A percentile compares a stretch with the other conserved stretches of the same genome.
Conservation (phyloP, 345 rosid species). For the Hibiscus trionum region DNA sequence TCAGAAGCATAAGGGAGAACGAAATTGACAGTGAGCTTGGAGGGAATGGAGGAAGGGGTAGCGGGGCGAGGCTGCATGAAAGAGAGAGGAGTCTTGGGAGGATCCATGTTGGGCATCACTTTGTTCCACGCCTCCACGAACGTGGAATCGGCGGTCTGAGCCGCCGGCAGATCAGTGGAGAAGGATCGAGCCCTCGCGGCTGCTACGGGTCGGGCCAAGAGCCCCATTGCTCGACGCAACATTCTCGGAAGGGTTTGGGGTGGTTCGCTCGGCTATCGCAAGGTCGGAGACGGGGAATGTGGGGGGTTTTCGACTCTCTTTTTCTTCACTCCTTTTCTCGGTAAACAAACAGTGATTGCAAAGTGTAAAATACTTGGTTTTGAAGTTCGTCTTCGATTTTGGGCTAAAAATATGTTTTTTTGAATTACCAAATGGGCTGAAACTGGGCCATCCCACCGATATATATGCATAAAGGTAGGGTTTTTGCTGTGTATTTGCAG, state of each 20-base stretch:
- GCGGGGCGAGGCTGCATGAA: conserved; percentile 36
- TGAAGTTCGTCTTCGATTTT: too few species aligned
- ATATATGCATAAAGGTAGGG: background rate
- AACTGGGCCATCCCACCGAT: background rate
- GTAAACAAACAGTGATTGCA: background rate
- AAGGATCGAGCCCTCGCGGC: conserved; percentile 16
- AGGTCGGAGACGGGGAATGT: conserved; percentile 21
- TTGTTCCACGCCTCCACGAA: conserved; percentile 43
- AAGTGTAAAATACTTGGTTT: background rate
- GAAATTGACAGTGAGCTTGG: conserved; percentile 46
- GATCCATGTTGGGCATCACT: conserved; percentile 30
- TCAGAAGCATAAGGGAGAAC: conserved; percentile 43
- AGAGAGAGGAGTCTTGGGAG: conserved; percentile 40
- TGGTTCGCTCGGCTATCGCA: conserved; percentile 39
- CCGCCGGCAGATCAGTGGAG: conserved; percentile 27
- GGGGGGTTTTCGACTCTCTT: background rate
- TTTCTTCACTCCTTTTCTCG: background rate
- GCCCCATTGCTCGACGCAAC: conserved; percentile 26
- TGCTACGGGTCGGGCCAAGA: conserved; percentile 14
- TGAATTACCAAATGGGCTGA: background rate
- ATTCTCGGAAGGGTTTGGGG: conserved; percentile 14
- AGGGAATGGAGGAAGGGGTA: conserved; percentile 35
- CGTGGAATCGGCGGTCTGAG: conserved; percentile 20
- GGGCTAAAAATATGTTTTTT: too few species aligned
- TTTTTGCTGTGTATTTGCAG: background rate